These are phyloP conservation scores for Podospora sp. DNA, from an alignment of 495 filamentous ascomycete species.

Conservation along the genomic window DNA sequence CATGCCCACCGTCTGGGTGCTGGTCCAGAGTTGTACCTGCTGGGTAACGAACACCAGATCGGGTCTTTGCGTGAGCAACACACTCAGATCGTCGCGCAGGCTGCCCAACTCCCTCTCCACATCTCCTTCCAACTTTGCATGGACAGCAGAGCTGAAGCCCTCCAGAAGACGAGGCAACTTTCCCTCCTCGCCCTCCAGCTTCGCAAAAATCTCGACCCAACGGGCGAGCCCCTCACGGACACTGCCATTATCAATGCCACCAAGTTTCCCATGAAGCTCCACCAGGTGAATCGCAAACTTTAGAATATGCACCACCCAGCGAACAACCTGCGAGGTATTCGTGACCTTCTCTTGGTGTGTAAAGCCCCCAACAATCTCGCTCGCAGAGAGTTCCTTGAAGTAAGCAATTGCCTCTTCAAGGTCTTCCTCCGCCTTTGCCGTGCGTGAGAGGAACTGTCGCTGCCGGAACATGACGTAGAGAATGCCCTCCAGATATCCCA, in stretches of 20 bases:
- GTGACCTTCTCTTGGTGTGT: conserved; percentile 21
- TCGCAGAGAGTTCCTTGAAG: conserved; percentile 31
- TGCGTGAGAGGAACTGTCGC: conserved; percentile 51
- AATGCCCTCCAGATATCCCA: conserved; percentile 81
- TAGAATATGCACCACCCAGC: conserved; percentile 48
- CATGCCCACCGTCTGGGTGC: conserved; percentile 19
- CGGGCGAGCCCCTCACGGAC: conserved; percentile 48
- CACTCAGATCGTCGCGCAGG: conserved; percentile 49
- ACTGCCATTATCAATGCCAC: conserved; percentile 47
- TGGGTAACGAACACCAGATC: conserved; percentile 64
- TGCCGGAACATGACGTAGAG: conserved; percentile 70
- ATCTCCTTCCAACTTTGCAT: conserved; percentile 47
- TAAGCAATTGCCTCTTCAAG: conserved; percentile 27
- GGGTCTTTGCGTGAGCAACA: conserved; percentile 50
- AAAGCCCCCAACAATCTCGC: conserved; percentile 22
- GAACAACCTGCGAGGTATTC: conserved; percentile 38
- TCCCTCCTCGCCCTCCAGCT: conserved; percentile 40
- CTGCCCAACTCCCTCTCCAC: conserved; percentile 47
- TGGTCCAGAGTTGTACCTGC: conserved; percentile 59
- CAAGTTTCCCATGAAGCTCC: conserved; percentile 63
- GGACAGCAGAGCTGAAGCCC: conserved; percentile 52
- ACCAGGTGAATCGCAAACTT: conserved; percentile 51
- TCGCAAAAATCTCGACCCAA: conserved; percentile 53
- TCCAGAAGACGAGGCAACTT: conserved; percentile 57
- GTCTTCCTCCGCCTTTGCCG: conserved; percentile 29